phyloP scores from a whole-genome alignment of 805 yeast species.

The Lipomyces mesembrius region DNA sequence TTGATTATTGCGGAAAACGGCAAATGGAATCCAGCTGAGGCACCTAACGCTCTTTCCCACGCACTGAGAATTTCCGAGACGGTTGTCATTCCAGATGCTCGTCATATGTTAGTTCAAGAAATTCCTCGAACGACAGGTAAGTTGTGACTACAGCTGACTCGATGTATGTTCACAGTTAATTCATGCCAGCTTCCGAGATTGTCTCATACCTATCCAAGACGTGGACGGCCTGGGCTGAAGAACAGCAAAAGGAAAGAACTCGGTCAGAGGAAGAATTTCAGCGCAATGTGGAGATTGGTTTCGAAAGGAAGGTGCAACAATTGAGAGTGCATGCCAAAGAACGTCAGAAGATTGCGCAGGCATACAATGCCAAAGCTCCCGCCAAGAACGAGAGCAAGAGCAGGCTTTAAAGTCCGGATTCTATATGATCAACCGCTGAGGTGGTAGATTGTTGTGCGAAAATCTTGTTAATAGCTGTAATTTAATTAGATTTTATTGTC shows the following conservation, averaged over 20 bases:
- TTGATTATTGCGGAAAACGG: conserved; percentile 32
- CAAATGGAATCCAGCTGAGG: conserved; percentile 35
- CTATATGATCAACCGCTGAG: no score
- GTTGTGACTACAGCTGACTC: neutral
- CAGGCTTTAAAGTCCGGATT: no score
- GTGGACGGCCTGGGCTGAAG: conserved; percentile 7
- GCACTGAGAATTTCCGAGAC: conserved; percentile 14
- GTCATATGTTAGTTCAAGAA: conserved; percentile 36
- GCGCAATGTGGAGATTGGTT: neutral
- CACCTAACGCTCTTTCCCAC: conserved; percentile 13
- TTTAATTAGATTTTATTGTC: no score
- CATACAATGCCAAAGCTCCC: neutral
- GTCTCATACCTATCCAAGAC: conserved; percentile 14
- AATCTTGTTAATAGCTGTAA: no score
- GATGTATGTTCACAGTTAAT: neutral
- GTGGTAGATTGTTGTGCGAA: no score
- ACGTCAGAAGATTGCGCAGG: neutral
- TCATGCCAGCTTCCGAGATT: conserved; percentile 13
- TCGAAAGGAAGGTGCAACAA: neutral
- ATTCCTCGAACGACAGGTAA: conserved; percentile 26
- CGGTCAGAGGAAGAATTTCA: neutral
- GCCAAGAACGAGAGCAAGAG: no score
- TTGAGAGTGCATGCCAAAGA: neutral
- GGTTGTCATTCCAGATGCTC: conserved; percentile 24
- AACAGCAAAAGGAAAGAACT: neutral